Conservation (phyloP, 805 yeast species). For the Candida cerambycidarum region DNA sequence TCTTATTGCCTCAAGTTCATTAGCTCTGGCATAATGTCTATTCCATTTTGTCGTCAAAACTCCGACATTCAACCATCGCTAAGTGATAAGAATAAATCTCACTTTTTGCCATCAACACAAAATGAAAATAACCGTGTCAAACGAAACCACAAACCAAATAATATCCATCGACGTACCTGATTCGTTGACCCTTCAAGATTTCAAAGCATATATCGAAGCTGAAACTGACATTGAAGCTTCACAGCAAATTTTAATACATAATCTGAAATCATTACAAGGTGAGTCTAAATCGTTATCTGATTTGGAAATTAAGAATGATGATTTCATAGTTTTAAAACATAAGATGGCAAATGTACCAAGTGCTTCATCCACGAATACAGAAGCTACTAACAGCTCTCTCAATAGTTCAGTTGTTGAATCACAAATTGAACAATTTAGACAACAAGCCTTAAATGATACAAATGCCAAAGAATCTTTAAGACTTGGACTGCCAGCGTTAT, state of each 20-base stretch:
- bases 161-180: slow-evolving; percentile 61
- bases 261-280: slow-evolving; percentile 41
- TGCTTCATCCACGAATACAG: slow-evolving; percentile 9
- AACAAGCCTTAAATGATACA: slow-evolving; percentile 46
- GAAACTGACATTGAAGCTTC: slow-evolving; percentile 57
- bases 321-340: slow-evolving; percentile 48
- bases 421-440: slow-evolving; percentile 51
- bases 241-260: slow-evolving; percentile 49
- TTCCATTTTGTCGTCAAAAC: no score
- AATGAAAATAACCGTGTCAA: slow-evolving; percentile 28
- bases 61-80: no score
- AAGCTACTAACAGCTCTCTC: background rate
- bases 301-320: slow-evolving; percentile 55
- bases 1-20: no score
- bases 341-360: slow-evolving; percentile 14
- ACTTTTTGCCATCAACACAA: no score
- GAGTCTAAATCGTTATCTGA: slow-evolving; percentile 40
- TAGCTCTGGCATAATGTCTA: no score
- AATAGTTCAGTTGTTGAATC: slow-evolving; percentile 16
- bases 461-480: slow-evolving; percentile 34
- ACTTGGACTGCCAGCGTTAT: slow-evolving; percentile 47
- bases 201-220: slow-evolving; percentile 69
- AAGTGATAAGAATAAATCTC: no score
- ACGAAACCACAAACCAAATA: slow-evolving; percentile 24
- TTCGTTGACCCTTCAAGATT: slow-evolving; percentile 63